Evolutionary conservation across 2,329 filamentous ascomycete genomes (phyloP).

Genomic region (Cladosporium sp.): DNA sequence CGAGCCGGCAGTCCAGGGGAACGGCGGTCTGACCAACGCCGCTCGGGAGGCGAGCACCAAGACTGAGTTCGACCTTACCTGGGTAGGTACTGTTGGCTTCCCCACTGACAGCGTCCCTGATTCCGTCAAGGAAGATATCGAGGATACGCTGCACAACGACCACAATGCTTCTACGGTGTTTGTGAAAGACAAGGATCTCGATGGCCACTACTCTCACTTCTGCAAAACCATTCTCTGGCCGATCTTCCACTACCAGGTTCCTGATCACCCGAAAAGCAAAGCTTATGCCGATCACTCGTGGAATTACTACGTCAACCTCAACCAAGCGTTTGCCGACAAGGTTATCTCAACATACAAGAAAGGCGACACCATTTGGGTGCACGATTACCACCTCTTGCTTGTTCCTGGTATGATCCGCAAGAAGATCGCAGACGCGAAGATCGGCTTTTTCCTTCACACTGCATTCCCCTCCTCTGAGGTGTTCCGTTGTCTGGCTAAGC

Average conservation of each 20-base stretch:
- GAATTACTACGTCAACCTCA: constrained; percentile 90
- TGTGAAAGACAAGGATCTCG: constrained; percentile 86
- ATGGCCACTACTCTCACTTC: constrained; percentile 92
- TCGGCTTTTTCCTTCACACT: constrained; percentile 93
- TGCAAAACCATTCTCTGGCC: constrained; percentile 98
- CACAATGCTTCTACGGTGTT: constrained; percentile 82
- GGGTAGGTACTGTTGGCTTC: constrained; percentile 91
- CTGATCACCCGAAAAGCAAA: constrained; percentile 96
- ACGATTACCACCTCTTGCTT: constrained; percentile 91
- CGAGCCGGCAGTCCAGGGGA: constrained; percentile 84
- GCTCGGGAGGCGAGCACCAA: constrained; percentile 74
- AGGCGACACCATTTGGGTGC: constrained; percentile 90
- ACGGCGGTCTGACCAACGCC: constrained; percentile 88
- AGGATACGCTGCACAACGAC: constrained; percentile 77
- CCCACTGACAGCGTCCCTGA: constrained; percentile 82
- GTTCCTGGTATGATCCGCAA: constrained; percentile 88
- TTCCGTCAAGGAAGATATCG: constrained; percentile 78
- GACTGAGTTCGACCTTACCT: constrained; percentile 75
- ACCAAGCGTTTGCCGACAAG: constrained; percentile 88
- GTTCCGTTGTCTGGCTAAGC: constrained; percentile 85
- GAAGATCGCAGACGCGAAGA: constrained; percentile 88
- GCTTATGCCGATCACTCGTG: constrained; percentile 97
- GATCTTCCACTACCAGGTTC: constrained; percentile 97
- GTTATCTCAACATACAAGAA: constrained; percentile 92
- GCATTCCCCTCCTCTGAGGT: constrained; percentile 96